Evolutionary conservation across 257 asterid species (phyloP), one percentile per base, ranked within the genome.

Genomic region (Fraxinus cuspidata): DNA sequence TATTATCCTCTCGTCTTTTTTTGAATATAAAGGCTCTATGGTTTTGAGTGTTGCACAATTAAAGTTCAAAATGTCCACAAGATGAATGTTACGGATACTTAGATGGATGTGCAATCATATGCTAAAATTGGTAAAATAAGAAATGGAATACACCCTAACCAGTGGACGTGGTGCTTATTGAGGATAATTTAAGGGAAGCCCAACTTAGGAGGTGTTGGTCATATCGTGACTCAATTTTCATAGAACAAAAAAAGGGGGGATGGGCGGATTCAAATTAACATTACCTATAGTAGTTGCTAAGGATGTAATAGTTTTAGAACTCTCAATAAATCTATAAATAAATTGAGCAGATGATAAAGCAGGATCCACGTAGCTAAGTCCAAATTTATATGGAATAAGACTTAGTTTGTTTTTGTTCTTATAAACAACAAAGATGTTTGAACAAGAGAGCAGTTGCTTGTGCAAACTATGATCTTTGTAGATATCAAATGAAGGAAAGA

Each of bases 381-480:
- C 10, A 49, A 49, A 4, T 49, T 16, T 16, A 49, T 49, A 0
- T 5, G 60, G n/a, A 49, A 49, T 16, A 49, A 49, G 19, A 19
- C 18, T 49, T 49, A 49, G 60, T 49, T 49, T 49, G 23, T 37
- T 7, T 11, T 37, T 6, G 40, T 37, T 53, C 64, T 74, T 74
- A 44, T 28, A 32, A 28, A 49, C 38, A 71, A 32, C 78, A 65
- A 37, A 70, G 42, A 70, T 0, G 13, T 58, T 23, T 58, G 67
- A 58, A 58, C 67, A n/a, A 58, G 67, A 31, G 16, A 40, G 67
- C 77, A 40, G 29, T 79, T 60, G 38, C 56, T 82, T 72, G 67
- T 81, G 81, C 77, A 73, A 79, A 16, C 73, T 60, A 63, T 70
- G 32, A 21, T 78, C 29, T 76, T 29, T 29, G 12, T 63, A 15